phyloP scores from a whole-genome alignment of 192 early-diverging fungal species.

The Endogone sp. region DNA sequence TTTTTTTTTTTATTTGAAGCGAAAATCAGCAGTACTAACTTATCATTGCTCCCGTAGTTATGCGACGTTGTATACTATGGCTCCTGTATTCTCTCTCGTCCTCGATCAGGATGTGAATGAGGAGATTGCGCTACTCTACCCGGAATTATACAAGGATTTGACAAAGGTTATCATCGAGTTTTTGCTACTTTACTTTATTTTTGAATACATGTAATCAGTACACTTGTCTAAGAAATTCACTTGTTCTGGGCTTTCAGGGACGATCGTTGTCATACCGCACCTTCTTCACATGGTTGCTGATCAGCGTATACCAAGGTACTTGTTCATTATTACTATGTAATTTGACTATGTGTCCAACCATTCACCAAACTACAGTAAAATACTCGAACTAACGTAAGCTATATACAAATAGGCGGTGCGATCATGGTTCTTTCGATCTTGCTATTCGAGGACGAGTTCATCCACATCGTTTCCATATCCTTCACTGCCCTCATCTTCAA shows the following conservation, averaged over 20 bases:
- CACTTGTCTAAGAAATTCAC: neutral
- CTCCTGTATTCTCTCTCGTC: constrained; percentile 93
- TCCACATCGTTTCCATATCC: constrained; percentile 91
- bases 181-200: neutral
- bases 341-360: constrained; percentile 72
- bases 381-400: neutral
- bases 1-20: neutral
- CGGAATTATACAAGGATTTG: constrained; percentile 92
- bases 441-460: constrained; percentile 94
- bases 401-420: constrained; percentile 55
- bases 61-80: constrained; percentile 96
- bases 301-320: constrained; percentile 95
- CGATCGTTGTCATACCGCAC: constrained; percentile 88
- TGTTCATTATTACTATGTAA: too few relatives aligned
- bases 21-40: neutral
- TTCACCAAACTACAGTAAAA: constrained; percentile 46
- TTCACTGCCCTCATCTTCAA: constrained; percentile 94
- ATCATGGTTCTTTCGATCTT: constrained; percentile 94
- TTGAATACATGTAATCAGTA: neutral
- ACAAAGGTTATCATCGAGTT: constrained; percentile 57
- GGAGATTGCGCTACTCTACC: constrained; percentile 87
- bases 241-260: constrained; percentile 42
- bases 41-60: constrained; percentile 48
- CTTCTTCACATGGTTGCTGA: constrained; percentile 92
- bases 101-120: constrained; percentile 87